A percentile compares a stretch with the other conserved stretches of the same genome.
These are phyloP conservation scores for Eurotiales sp. DNA, from an alignment of 2,329 filamentous ascomycete species.

Conservation along the genomic window DNA sequence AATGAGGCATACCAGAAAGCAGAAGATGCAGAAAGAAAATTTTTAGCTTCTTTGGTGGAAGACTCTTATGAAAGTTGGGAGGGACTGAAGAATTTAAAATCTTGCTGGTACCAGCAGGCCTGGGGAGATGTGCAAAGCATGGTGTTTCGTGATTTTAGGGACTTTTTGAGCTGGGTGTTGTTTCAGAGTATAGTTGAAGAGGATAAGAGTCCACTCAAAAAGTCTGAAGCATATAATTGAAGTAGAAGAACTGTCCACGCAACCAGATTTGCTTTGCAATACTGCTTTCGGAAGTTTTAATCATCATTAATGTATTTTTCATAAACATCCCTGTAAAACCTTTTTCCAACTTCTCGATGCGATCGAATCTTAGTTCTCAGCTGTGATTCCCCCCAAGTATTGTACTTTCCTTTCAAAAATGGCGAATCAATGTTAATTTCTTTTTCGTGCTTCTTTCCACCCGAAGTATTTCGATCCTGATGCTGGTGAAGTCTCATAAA, in stretches of 20 bases:
- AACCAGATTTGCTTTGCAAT: too few relatives aligned
- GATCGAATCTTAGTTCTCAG: slow-evolving; percentile 53
- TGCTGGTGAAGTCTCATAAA: slow-evolving; percentile 25
- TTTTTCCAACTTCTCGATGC: slow-evolving; percentile 47
- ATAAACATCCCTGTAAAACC: slow-evolving; percentile 48
- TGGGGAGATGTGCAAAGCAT: background rate
- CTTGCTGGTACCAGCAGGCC: slow-evolving; percentile 10
- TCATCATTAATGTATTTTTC: slow-evolving; percentile 46
- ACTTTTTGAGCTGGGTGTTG: slow-evolving; percentile 8
- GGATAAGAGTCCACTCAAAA: slow-evolving; percentile 6
- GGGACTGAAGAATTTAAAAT: background rate
- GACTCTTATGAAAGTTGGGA: slow-evolving; percentile 9
- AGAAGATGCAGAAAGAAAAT: slow-evolving; percentile 1
- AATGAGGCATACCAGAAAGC: background rate
- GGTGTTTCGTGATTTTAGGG: slow-evolving; percentile 8
- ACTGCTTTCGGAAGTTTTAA: slow-evolving; percentile 16
- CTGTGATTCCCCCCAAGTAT: slow-evolving; percentile 55
- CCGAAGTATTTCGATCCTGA: slow-evolving; percentile 27
- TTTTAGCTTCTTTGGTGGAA: background rate
- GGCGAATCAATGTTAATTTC: slow-evolving; percentile 44
- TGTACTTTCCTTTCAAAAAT: slow-evolving; percentile 49
- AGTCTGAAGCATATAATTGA: background rate
- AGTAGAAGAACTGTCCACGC: too few relatives aligned
- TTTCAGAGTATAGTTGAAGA: slow-evolving; percentile 10
- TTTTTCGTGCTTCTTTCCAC: slow-evolving; percentile 27